phyloP scores from a whole-genome alignment of 495 filamentous ascomycete genomes.

The Durotheca rogersii region DNA sequence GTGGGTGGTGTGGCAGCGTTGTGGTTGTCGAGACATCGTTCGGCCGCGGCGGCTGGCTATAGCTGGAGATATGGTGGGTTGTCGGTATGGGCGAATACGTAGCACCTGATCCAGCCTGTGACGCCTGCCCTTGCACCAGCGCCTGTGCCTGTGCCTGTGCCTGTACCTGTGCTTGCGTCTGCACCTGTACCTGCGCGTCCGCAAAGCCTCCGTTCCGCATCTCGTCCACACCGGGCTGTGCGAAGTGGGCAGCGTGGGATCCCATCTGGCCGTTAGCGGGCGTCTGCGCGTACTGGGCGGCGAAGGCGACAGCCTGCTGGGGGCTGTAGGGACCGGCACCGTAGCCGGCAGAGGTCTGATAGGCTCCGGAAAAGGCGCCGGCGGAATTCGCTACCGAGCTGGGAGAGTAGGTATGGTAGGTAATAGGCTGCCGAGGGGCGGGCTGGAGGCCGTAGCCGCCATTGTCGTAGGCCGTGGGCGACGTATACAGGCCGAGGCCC shows the following conservation, averaged over 20 bases:
- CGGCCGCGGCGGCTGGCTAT: slow-evolving; percentile 30
- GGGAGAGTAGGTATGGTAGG: slow-evolving; percentile 32
- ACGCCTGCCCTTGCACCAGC: slow-evolving; percentile 23
- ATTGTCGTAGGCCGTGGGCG: slow-evolving; percentile 30
- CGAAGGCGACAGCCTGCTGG: slow-evolving; percentile 30
- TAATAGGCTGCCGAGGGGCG: slow-evolving; percentile 19
- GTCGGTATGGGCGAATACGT: slow-evolving; percentile 32
- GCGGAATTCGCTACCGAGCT: slow-evolving; percentile 31
- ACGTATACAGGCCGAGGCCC: slow-evolving; percentile 23
- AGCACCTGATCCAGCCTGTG: slow-evolving; percentile 25
- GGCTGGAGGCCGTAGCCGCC: slow-evolving; percentile 32
- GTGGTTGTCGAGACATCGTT: slow-evolving; percentile 38
- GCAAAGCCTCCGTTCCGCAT: slow-evolving; percentile 30
- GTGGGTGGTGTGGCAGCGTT: slow-evolving; percentile 40
- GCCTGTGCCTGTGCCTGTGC: slow-evolving; percentile 17
- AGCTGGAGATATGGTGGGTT: slow-evolving; percentile 21
- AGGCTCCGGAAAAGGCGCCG: slow-evolving; percentile 33
- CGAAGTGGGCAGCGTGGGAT: slow-evolving; percentile 28
- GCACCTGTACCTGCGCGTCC: slow-evolving; percentile 25
- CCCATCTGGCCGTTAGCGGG: slow-evolving; percentile 31
- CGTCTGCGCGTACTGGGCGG: slow-evolving; percentile 31
- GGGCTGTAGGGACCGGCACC: slow-evolving; percentile 31
- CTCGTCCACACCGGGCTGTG: slow-evolving; percentile 18
- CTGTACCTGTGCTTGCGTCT: slow-evolving; percentile 11
- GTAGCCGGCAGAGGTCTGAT: slow-evolving; percentile 30